Evolutionary conservation across 176 grass and related monocot genomes (phyloP), one percentile per base, ranked within the genome.

Genomic region (Aegilops umbellulata): DNA sequence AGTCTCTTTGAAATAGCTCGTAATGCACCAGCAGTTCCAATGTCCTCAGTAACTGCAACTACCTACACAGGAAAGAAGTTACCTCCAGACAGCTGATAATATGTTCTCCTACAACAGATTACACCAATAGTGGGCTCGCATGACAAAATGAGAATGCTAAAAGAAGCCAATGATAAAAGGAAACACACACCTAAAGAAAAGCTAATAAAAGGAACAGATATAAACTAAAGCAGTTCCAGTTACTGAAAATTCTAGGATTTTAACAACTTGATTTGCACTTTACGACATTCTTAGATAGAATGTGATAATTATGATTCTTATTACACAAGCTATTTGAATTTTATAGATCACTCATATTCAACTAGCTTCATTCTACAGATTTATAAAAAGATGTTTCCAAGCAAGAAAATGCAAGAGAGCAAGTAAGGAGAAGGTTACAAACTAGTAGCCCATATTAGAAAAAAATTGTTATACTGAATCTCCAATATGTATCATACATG

Each of bases 21-120:
- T 78, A 98, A 84, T 24, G 97, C 97, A 78, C 88, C 93, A 82
- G 93, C 94, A 86, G 90, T 98, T 81, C 94, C 97, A 91, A 98
- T 80, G 91, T 94, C 97, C 81, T 87, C 92, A 66, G 94, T 69
- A 11, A 95, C 91, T 62, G 90, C 83, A 61, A 84, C 88, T 86
- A 95, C 97, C 94, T 98, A 82, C 23, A 22, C 86, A 80, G 74
- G 27, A 84, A 36, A 64, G 16, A 22, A 73, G 19, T 83, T 88
- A 61, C 82, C 76, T 73, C 55, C 39, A 82, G 27, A 87, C 10
- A 73, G 25, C 24, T 66, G 19, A 81, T 11, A 72, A 73, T 41
- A 84, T 80, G 10, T 29, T 29, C 14, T 36, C 31, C 53, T 19
- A 79, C 55, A 73, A 36, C 13, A 84, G 49, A 84, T 49, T 22